Evolutionary conservation across 2,329 filamentous ascomycete species (phyloP), one percentile per base, ranked within the genome.

Genomic region (Stachybotrys echinatus): DNA sequence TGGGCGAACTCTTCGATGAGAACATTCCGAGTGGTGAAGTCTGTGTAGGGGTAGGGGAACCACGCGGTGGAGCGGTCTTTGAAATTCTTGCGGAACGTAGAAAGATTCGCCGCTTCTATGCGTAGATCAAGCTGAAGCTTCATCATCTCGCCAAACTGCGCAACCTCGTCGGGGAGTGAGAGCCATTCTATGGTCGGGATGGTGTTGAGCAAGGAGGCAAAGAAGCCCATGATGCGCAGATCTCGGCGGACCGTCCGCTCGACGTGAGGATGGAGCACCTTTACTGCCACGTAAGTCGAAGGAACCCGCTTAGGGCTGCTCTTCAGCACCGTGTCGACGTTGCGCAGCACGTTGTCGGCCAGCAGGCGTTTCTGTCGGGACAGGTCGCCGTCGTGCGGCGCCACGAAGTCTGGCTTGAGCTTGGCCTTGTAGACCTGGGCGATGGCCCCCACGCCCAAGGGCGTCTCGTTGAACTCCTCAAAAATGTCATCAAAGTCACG

Each of bases 61-160:
- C 89, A 96, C n/a, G 91, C 92, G 0, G 92, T 96, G 2, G 88
- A 88, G 42, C 94, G 82, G 51, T 90, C 81, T 60, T 87, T 88
- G 75, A 99, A 99, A 65, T 96, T 89, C 60, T 87, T 85, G 48
- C 94, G 85, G 74, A 99, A 97, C 14, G 86, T 83, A 20, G 85
- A 84, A 3, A 99, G 75, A 61, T 99, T 99, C 37, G 92, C 87
- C 2, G 91, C 87, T 68, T 99, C 94, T 53, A 97, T 97, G 48
- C 94, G 87, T 34, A 99, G 77, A 68, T 99, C 94, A 3, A 99
- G 77, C 65, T 99, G 94, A n/a, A 97, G 75, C 61, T 87, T 87
- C 94, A 99, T 99, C 94, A 99, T 99, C 64, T 95, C 88, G 21
- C 92, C 92, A 63, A 99, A 99, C 62, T 97, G 91, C 14, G 78